phyloP scores from a whole-genome alignment of 2,329 filamentous ascomycete species.

The Aspergillus alliaceus region DNA sequence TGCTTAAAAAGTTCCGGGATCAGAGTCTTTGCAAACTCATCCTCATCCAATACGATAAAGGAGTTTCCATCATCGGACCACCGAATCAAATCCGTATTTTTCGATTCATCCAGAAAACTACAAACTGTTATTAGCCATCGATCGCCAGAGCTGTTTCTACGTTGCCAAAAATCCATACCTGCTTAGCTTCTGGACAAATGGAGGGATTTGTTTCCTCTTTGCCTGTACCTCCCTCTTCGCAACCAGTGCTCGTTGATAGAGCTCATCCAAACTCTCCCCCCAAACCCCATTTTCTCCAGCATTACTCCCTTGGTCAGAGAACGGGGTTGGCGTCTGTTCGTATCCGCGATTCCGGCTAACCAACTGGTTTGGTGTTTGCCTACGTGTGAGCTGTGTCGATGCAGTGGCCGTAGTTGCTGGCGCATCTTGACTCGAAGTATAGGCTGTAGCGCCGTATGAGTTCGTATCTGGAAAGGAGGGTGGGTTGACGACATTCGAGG shows the following conservation, averaged over 20 bases:
- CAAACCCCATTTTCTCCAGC: slow-evolving; percentile 41
- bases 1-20: slow-evolving; percentile 78
- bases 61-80: slow-evolving; percentile 97
- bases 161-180: slow-evolving; percentile 61
- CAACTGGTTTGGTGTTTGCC: slow-evolving; percentile 39
- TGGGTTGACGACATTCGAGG: slow-evolving; percentile 29
- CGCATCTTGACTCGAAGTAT: slow-evolving; percentile 50
- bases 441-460: slow-evolving; percentile 28
- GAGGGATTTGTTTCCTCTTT: slow-evolving; percentile 93
- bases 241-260: slow-evolving; percentile 75
- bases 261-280: slow-evolving; percentile 68
- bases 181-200: slow-evolving; percentile 96
- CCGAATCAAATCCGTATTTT: slow-evolving; percentile 90
- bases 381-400: slow-evolving; percentile 45
- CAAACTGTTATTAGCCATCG: slow-evolving; percentile 13
- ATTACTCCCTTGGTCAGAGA: slow-evolving; percentile 28
- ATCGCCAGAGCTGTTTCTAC: neutral
- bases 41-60: slow-evolving; percentile 94
- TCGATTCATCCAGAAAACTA: slow-evolving; percentile 89
- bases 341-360: slow-evolving; percentile 39
- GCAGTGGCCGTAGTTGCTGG: slow-evolving; percentile 46
- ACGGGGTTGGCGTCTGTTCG: slow-evolving; percentile 33
- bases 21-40: slow-evolving; percentile 74
- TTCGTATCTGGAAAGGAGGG: slow-evolving; percentile 44
- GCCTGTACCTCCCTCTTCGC: slow-evolving; percentile 85